Conservation (phyloP, 768 basidiomycete genomes). For the Phanerodontia chrysosporium region DNA sequence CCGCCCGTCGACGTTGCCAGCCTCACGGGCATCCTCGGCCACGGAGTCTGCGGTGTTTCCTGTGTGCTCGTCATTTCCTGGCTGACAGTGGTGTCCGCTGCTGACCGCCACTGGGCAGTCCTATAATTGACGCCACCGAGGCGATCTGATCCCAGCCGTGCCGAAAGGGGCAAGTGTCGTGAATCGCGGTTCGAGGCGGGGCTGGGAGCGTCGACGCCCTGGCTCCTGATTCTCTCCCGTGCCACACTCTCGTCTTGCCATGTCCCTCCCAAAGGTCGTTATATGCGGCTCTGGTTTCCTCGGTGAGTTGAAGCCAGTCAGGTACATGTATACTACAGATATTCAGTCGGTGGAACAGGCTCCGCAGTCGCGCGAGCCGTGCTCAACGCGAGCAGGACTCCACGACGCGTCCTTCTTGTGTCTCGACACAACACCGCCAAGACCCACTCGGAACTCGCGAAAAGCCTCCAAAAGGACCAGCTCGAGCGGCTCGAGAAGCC, state of each 20-base stretch:
- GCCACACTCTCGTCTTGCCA: neutral
- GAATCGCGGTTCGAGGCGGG: neutral
- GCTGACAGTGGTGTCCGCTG: neutral
- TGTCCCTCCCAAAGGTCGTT: conserved; percentile 36
- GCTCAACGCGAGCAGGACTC: conserved; percentile 27
- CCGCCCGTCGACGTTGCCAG: neutral
- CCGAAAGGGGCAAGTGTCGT: neutral
- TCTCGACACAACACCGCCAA: conserved; percentile 49
- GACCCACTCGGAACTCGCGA: conserved; percentile 31
- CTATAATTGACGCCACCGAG: neutral
- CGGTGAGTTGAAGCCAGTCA: neutral
- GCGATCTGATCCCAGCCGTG: neutral
- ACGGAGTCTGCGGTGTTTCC: neutral
- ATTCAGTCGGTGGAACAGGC: conserved; percentile 33
- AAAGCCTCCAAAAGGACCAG: conserved; percentile 26
- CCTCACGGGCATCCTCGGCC: neutral
- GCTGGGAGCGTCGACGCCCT: neutral
- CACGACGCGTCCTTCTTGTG: conserved; percentile 49
- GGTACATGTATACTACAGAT: neutral
- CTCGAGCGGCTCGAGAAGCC: conserved; percentile 36
- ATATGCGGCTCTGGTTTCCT: conserved; percentile 46
- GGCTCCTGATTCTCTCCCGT: neutral
- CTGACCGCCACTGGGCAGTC: neutral
- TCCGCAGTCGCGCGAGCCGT: conserved; percentile 56
- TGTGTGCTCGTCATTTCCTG: neutral